phyloP scores from a whole-genome alignment of 2,329 filamentous ascomycete species.

The Trichoderma atrobrunneum region DNA sequence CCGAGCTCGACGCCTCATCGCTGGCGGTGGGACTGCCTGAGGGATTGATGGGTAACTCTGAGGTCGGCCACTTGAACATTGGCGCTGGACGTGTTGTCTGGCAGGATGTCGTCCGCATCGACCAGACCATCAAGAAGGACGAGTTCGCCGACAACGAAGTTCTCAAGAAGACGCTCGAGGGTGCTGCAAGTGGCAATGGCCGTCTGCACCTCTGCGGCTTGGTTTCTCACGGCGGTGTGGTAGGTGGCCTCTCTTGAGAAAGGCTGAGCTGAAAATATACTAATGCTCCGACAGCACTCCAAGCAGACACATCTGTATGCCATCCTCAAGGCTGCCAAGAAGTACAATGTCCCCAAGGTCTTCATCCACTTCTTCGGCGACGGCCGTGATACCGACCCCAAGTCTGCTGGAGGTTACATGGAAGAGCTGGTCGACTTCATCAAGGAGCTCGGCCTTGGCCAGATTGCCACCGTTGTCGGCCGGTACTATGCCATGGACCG shows the following conservation, averaged over 20 bases:
- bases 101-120: constrained; percentile 97
- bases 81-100: constrained; percentile 95
- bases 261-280: constrained; percentile 2
- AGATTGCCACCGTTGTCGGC: constrained; percentile 90
- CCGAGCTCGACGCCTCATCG: constrained; percentile 92
- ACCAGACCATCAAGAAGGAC: constrained; percentile 83
- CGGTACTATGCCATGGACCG: constrained; percentile 99
- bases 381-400: constrained; percentile 95
- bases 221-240: constrained; percentile 90
- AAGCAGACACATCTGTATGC: constrained; percentile 92
- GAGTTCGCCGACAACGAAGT: constrained; percentile 74
- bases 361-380: constrained; percentile 99
- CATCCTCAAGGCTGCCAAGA: constrained; percentile 86
- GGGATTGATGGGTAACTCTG: constrained; percentile 97
- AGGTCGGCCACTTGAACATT: constrained; percentile 98
- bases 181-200: constrained; percentile 83
- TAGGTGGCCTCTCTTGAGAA: constrained; percentile 39
- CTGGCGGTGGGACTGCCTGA: constrained; percentile 93
- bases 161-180: constrained; percentile 72
- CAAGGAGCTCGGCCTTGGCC: constrained; percentile 79
- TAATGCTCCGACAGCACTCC: constrained; percentile 59
- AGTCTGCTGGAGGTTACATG: constrained; percentile 86
- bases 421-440: constrained; percentile 76
- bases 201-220: constrained; percentile 89
- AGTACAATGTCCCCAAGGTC: constrained; percentile 80